phyloP scores from a whole-genome alignment of 2,329 filamentous ascomycete genomes.

The Albifimbria verrucaria region DNA sequence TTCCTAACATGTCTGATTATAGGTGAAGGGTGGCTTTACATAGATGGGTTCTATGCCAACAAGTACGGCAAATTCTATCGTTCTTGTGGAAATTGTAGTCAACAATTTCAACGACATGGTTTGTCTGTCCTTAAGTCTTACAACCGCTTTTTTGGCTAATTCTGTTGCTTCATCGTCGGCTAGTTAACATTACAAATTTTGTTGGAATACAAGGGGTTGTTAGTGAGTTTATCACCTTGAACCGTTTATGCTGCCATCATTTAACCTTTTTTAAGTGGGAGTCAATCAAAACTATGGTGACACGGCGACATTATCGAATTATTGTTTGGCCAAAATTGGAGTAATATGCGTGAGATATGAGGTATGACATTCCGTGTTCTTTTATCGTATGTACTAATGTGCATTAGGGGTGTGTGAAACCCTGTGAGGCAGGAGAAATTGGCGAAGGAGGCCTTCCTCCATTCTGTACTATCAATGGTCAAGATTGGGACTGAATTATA shows the following conservation, averaged over 20 bases:
- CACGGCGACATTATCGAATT: neutral
- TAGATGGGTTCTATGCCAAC: slow-evolving; percentile 2
- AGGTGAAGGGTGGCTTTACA: slow-evolving; percentile 1
- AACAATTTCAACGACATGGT: neutral
- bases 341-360: slow-evolving; percentile 1
- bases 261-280: neutral
- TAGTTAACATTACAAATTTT: slow-evolving; percentile 1
- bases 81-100: slow-evolving; percentile 1
- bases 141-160: neutral
- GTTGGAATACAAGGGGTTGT: neutral
- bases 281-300: slow-evolving; percentile 2
- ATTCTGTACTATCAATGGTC: neutral
- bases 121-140: neutral
- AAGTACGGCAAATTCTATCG: slow-evolving; percentile 2
- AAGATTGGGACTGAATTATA: neutral
- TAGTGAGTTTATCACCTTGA: neutral
- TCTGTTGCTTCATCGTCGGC: too few relatives aligned
- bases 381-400: neutral
- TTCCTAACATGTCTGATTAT: neutral
- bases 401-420: neutral
- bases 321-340: slow-evolving; percentile 1
- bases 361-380: neutral
- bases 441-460: neutral
- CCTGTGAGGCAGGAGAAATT: neutral
- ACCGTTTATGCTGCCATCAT: neutral